phyloP scores from a whole-genome alignment of 2,329 filamentous ascomycete genomes.

The Beauveria brongniartii region DNA sequence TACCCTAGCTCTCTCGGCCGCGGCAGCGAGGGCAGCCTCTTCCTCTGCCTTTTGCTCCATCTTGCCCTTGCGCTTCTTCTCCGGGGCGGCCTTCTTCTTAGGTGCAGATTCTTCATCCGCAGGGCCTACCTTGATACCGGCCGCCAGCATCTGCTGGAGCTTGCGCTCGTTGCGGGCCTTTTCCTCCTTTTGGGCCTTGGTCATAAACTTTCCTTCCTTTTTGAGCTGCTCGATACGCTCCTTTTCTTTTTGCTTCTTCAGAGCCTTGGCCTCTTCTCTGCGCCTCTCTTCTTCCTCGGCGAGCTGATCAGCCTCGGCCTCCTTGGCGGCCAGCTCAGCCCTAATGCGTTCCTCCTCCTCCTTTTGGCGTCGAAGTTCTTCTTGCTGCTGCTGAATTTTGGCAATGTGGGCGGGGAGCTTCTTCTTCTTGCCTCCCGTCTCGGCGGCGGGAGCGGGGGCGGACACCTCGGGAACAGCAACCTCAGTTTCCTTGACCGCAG shows the following conservation, averaged over 20 bases:
- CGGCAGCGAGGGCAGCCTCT: constrained; percentile 69
- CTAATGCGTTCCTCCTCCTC: constrained; percentile 50
- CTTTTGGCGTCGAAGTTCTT: constrained; percentile 63
- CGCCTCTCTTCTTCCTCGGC: constrained; percentile 61
- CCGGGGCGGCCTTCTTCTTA: constrained; percentile 71
- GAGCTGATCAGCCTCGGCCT: constrained; percentile 57
- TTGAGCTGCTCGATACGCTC: constrained; percentile 80
- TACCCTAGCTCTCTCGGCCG: constrained; percentile 59
- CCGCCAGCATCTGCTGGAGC: constrained; percentile 76
- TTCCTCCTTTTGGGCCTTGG: constrained; percentile 77
- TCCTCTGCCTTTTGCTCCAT: constrained; percentile 60
- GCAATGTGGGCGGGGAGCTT: constrained; percentile 72
- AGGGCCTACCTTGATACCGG: constrained; percentile 64
- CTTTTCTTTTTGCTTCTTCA: constrained; percentile 81
- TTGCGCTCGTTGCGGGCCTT: constrained; percentile 72
- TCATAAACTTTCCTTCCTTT: constrained; percentile 79
- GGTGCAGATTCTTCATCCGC: constrained; percentile 45
- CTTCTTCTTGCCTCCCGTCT: constrained; percentile 68
- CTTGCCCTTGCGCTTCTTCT: constrained; percentile 71
- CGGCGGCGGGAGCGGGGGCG: constrained; percentile 26
- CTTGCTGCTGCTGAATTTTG: constrained; percentile 73
- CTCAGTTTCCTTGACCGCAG: constrained; percentile 42
- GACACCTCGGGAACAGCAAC: constrained; percentile 36
- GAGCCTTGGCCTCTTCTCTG: constrained; percentile 63
- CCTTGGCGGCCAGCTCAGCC: constrained; percentile 56